Conservation (phyloP, 2,329 filamentous ascomycete species). For the Botrytis aclada region DNA sequence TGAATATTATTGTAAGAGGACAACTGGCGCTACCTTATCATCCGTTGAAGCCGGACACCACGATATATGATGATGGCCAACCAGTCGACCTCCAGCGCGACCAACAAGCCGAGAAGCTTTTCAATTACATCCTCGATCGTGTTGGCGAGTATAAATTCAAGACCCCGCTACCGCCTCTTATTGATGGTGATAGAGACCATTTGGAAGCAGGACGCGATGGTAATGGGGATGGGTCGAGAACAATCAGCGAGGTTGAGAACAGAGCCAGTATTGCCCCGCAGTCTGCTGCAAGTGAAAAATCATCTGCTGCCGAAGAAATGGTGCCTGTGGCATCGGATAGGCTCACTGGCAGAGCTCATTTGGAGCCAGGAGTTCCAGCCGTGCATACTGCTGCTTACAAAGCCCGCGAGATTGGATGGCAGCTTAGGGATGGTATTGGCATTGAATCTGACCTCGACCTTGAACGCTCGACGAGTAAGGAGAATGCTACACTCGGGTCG, state of each 20-base stretch:
- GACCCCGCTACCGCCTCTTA: constrained; percentile 62
- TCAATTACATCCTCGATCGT: constrained; percentile 90
- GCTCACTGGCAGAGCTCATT: constrained; percentile 69
- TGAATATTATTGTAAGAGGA: constrained; percentile 86
- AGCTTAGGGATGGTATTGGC: constrained; percentile 60
- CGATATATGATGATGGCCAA: constrained; percentile 81
- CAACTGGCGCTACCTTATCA: constrained; percentile 88
- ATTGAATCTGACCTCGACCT: constrained; percentile 69
- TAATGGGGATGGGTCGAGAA: constrained; percentile 63
- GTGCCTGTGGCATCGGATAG: constrained; percentile 64
- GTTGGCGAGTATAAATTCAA: constrained; percentile 89
- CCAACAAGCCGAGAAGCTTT: constrained; percentile 81
- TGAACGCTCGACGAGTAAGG: constrained; percentile 56
- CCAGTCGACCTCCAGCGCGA: constrained; percentile 78
- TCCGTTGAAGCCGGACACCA: constrained; percentile 72
- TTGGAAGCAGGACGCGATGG: constrained; percentile 83
- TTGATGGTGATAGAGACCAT: constrained; percentile 78
- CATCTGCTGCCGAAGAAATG: constrained; percentile 44
- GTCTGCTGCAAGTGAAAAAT: constrained; percentile 44
- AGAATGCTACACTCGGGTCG: constrained; percentile 75
- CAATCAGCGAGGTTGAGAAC: constrained; percentile 72
- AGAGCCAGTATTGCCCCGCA: constrained; percentile 53
- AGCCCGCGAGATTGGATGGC: constrained; percentile 80
- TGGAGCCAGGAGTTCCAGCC: constrained; percentile 65
- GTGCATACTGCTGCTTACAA: constrained; percentile 73